Evolutionary conservation across 1,139 yeast genomes (phyloP), one percentile per base, ranked within the genome.

Genomic region (Hansenula lynferdii): DNA sequence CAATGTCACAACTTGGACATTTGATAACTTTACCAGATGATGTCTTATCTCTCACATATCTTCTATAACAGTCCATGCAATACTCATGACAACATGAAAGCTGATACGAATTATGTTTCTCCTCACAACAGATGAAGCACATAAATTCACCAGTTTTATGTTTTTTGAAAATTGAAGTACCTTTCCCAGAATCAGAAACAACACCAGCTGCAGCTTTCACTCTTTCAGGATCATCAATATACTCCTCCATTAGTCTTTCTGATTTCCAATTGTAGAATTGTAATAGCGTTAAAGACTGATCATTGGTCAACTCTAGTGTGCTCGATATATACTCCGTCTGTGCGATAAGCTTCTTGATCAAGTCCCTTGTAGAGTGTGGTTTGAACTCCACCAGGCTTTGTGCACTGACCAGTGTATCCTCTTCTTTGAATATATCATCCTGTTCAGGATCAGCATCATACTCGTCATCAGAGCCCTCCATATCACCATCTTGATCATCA

Each of bases 71-170:
- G 17, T 62, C 64, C 2, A 67, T 47, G 55, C 97, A 92, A 49
- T 69, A 85, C 37, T 64, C 67, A 58, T 90, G 97, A 8, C 70
- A 71, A 58, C 97, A 92, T 21, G 69, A 68, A 20, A 86, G 58
- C 4, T 73, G 62, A 53, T 80, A 86, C 1, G 77, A 59, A 6
- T 56, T 53, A 0, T 54, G 50, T 26, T 64, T 65, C 1, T 68
- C 70, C 16, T 81, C 85, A 58, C 90, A 85, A 59, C 97, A 89
- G 15, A 89, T 80, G 12, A 61, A 53, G 54, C 97, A 89, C 21
- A 60, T 49, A 47, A 70, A 80, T 22, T 45, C 44, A 7, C 40
- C 50, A 2, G 42, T 41, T 1, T 47, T 48, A 26, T 67, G 58
- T 10, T 34, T 47, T 37, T 53, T 56, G 12, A 38, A 34, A 17